Conservation (phyloP, 2,329 filamentous ascomycete genomes). For the Botrytis cinerea region DNA sequence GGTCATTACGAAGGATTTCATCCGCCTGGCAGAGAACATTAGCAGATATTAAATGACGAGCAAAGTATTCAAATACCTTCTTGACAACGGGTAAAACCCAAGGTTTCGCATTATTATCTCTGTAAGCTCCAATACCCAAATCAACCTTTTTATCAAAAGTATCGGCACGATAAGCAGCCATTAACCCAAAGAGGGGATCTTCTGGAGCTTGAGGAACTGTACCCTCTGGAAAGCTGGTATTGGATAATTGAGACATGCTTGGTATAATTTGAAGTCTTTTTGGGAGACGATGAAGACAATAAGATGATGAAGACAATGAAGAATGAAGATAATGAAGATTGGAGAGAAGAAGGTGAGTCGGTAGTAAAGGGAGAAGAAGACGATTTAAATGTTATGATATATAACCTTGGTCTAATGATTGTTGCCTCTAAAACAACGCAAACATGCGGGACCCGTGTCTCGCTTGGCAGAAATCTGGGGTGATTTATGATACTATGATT, state of each 20-base stretch:
- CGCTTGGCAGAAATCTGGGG: conserved; percentile 26
- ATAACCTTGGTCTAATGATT: conserved; percentile 9
- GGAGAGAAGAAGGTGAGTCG: conserved; percentile 24
- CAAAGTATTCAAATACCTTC: conserved; percentile 63
- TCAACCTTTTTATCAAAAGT: conserved; percentile 81
- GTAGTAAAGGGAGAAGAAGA: conserved; percentile 17
- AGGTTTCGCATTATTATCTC: conserved; percentile 92
- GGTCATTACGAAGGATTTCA: conserved; percentile 82
- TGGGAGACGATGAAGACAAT: conserved; percentile 42
- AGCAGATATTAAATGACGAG: not conserved
- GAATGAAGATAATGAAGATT: not conserved
- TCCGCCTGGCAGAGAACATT: conserved; percentile 67
- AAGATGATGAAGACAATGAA: no score
- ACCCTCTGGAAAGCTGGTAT: conserved; percentile 73
- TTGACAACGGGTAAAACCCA: conserved; percentile 97
- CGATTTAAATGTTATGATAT: conserved; percentile 27
- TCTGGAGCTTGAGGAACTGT: conserved; percentile 87
- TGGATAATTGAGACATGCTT: conserved; percentile 59
- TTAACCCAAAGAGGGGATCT: conserved; percentile 91
- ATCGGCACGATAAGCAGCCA: conserved; percentile 84
- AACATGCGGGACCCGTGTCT: conserved; percentile 16
- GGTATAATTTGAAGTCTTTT: conserved; percentile 62
- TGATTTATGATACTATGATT: conserved; percentile 1
- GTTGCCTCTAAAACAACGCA: not conserved
- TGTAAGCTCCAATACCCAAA: conserved; percentile 87